phyloP scores from a whole-genome alignment of 2,329 filamentous ascomycete species.

The Septoria petroselini region DNA sequence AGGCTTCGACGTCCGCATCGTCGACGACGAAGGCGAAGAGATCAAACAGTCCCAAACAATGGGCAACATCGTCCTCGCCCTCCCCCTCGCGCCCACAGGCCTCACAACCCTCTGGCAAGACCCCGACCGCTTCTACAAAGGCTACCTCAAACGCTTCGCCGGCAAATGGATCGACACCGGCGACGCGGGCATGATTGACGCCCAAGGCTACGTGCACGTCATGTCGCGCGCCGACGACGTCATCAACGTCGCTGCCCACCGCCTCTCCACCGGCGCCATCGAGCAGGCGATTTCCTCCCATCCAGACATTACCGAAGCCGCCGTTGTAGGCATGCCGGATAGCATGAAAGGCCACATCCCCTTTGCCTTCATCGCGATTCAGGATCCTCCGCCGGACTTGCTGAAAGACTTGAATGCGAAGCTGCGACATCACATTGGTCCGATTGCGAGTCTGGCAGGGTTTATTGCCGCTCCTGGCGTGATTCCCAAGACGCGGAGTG shows the following conservation, averaged over 20 bases:
- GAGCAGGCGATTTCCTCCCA: conserved; percentile 88
- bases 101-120: conserved; percentile 86
- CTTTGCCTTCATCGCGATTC: conserved; percentile 77
- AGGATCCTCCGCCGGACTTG: conserved; percentile 50
- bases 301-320: conserved; percentile 74
- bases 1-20: conserved; percentile 81
- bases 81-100: conserved; percentile 79
- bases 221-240: conserved; percentile 74
- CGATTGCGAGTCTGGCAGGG: conserved; percentile 80
- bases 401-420: conserved; percentile 66
- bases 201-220: conserved; percentile 60
- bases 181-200: conserved; percentile 82
- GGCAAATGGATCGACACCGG: conserved; percentile 88
- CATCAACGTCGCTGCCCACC: conserved; percentile 92
- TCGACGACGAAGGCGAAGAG: conserved; percentile 75
- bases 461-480: conserved; percentile 81
- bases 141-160: conserved; percentile 77
- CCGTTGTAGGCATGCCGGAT: conserved; percentile 83
- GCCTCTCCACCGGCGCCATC: conserved; percentile 82
- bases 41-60: conserved; percentile 64
- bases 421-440: conserved; percentile 77
- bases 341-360: conserved; percentile 84
- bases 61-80: conserved; percentile 85
- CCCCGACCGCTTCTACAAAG: conserved; percentile 77
- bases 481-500: conserved; percentile 89